Evolutionary conservation across 2,329 filamentous ascomycete genomes (phyloP).

Genomic region (Mycosphaerella sp.): DNA sequence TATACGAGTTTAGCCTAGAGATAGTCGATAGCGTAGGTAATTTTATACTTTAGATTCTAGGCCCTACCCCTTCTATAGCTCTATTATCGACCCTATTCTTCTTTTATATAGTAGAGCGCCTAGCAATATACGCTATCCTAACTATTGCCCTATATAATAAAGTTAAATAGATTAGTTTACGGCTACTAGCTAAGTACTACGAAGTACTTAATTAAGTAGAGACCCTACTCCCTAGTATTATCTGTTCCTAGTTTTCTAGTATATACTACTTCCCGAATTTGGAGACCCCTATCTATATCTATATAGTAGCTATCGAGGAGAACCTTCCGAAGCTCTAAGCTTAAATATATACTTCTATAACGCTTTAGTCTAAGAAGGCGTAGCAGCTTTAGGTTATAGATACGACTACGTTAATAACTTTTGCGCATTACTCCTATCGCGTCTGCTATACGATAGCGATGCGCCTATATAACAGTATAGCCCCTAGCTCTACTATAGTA

Average conservation of each 20-base stretch:
- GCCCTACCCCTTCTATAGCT: neutral
- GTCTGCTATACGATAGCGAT: neutral
- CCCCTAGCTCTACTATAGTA: conserved; percentile 2
- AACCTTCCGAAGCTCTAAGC: conserved; percentile 1
- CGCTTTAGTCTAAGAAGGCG: neutral
- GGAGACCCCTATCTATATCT: neutral
- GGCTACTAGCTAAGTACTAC: neutral
- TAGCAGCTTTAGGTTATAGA: neutral
- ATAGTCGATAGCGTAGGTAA: conserved; percentile 1
- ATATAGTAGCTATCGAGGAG: neutral
- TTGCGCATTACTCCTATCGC: neutral
- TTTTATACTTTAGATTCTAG: neutral
- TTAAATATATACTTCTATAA: neutral
- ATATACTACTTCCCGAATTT: conserved; percentile 4
- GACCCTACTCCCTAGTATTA: neutral
- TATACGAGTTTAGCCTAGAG: conserved; percentile 1
- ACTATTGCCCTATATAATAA: conserved; percentile 1
- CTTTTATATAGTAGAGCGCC: neutral
- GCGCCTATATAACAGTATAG: neutral
- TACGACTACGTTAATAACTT: neutral
- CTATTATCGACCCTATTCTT: neutral
- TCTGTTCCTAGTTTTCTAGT: conserved; percentile 2
- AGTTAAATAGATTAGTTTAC: conserved; percentile 4
- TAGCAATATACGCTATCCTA: neutral
- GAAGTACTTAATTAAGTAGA: neutral